phyloP scores from a whole-genome alignment of 2,329 filamentous ascomycete species.

The Ceratocystis papillata region DNA sequence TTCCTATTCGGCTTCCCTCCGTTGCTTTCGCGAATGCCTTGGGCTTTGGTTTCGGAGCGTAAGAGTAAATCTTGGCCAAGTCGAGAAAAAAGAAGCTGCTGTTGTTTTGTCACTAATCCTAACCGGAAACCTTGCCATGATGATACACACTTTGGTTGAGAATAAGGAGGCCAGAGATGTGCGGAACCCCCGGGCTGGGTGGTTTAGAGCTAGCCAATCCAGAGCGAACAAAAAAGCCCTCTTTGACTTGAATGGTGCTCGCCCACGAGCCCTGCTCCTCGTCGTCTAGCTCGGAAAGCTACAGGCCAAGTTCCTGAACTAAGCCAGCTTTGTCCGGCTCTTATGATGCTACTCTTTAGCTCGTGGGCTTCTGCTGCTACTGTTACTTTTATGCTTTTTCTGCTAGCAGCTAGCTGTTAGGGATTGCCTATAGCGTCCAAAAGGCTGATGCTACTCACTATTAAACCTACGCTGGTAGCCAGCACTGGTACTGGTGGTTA shows the following conservation, averaged over 20 bases:
- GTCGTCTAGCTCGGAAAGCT: neutral
- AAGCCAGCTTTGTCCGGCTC: neutral
- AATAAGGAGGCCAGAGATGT: no score
- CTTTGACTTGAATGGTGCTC: no score
- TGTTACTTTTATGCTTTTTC: neutral
- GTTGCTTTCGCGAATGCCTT: neutral
- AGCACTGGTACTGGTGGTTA: neutral
- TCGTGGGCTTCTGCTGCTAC: neutral
- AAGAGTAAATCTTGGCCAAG: no score
- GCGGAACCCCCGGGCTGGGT: no score
- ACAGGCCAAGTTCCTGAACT: conserved; percentile 2
- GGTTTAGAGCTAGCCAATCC: no score
- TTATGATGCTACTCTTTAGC: neutral
- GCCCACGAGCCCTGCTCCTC: no score
- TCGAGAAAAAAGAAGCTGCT: no score
- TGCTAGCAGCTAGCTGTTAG: neutral
- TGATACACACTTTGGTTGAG: no score
- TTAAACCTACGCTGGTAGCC: neutral
- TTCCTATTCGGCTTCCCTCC: neutral
- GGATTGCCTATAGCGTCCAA: neutral
- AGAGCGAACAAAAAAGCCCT: no score
- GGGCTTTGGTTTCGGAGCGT: no score
- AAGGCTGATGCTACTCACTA: neutral
- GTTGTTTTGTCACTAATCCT: no score
- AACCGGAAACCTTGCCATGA: no score